phyloP scores from a whole-genome alignment of 306 rosid species.

The Vigna hirtella region DNA sequence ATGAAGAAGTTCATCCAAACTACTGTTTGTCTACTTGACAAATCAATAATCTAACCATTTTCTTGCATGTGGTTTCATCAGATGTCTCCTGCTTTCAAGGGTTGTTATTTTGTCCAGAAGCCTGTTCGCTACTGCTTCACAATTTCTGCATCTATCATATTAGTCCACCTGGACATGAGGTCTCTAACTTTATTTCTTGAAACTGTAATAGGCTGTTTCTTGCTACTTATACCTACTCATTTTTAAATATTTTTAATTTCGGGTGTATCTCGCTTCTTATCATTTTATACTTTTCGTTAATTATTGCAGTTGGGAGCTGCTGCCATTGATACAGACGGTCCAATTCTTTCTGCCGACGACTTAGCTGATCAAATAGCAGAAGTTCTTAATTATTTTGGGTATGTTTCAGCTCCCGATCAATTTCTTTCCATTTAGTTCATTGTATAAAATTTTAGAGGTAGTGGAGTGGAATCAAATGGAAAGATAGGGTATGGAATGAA shows the following conservation, averaged over 20 bases:
- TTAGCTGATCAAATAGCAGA: constrained; percentile 89
- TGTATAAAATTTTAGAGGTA: constrained; percentile 16
- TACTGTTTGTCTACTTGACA: neutral
- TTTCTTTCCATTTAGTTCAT: constrained; percentile 26
- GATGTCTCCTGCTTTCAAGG: constrained; percentile 94
- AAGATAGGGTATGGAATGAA: neutral
- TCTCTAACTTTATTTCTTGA: constrained; percentile 55
- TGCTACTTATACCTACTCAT: constrained; percentile 18
- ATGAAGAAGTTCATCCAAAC: too few relatives aligned
- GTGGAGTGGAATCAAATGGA: neutral
- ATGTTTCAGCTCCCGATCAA: constrained; percentile 27
- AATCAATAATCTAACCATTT: constrained; percentile 45
- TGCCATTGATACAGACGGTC: constrained; percentile 58
- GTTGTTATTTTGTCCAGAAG: constrained; percentile 85
- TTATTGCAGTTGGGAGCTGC: constrained; percentile 89
- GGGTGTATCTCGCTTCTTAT: constrained; percentile 48
- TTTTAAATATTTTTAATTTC: constrained; percentile 22
- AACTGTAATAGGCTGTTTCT: constrained; percentile 23
- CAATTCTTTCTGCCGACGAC: constrained; percentile 76
- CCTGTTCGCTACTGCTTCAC: constrained; percentile 85
- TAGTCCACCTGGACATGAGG: constrained; percentile 98
- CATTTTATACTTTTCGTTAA: constrained; percentile 55
- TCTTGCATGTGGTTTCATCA: constrained; percentile 58
- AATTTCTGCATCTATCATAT: constrained; percentile 94
- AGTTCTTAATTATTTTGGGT: constrained; percentile 84